These are phyloP conservation scores for Lithocarpus polystachyus DNA, from an alignment of 306 rosid genomes.

Conservation along the genomic window DNA sequence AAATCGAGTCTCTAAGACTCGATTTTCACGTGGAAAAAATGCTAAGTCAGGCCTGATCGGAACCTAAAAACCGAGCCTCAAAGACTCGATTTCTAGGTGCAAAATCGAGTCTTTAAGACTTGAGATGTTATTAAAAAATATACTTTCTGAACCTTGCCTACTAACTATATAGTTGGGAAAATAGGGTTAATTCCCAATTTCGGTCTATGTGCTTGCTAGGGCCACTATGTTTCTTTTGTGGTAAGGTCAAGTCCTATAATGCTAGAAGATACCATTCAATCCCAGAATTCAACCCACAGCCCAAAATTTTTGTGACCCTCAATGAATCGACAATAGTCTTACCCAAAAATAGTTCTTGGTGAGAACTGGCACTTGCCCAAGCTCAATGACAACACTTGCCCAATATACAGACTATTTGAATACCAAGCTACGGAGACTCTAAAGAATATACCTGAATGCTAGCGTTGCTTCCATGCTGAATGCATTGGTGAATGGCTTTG, in stretches of 20 bases:
- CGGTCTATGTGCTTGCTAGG: not conserved
- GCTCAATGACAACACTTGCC: constrained; percentile 46
- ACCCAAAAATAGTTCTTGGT: constrained; percentile 43
- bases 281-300: constrained; percentile 42
- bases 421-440: constrained; percentile 53
- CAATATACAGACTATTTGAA: too few species aligned
- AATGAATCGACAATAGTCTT: constrained; percentile 66
- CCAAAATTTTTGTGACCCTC: constrained; percentile 32
- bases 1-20: too few species aligned
- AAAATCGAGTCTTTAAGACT: too few species aligned
- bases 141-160: too few species aligned
- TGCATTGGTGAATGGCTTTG: constrained; percentile 69
- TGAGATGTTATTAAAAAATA: too few species aligned
- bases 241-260: constrained; percentile 23
- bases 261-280: constrained; percentile 8
- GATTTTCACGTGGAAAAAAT: too few species aligned
- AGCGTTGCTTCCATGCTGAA: constrained; percentile 53
- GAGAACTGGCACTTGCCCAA: constrained; percentile 49
- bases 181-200: too few species aligned
- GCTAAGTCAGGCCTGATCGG: too few species aligned
- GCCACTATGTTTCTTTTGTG: not conserved
- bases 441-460: constrained; percentile 62
- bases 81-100: too few species aligned
- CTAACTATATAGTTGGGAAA: too few species aligned
- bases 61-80: too few species aligned